Evolutionary conservation across 768 basidiomycete species (phyloP), one percentile per base, ranked within the genome.

Genomic region (Amanita polypyramis): DNA sequence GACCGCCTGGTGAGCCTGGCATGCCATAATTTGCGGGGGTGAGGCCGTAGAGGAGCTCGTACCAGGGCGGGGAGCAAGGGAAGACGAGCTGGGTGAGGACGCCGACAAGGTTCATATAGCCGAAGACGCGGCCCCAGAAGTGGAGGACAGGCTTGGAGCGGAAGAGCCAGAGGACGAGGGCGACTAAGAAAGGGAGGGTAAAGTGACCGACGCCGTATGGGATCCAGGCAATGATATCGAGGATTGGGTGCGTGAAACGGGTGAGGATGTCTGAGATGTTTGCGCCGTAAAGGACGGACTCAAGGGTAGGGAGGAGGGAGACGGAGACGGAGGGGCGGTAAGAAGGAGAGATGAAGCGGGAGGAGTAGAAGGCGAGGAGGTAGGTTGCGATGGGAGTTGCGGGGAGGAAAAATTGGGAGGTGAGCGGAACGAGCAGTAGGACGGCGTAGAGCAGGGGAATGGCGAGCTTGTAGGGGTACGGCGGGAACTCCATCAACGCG

Each of bases 191-290:
- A 0, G 96, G 96, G 50, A 86, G 62, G 37, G 72, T 72, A 65
- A 95, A 99, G 65, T 99, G 96, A 14, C 81, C 71, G 40, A 98
- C 77, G n/a, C 96, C 96, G 57, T 99, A 99, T 0, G 96, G 94
- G 0, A 98, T 60, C 96, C 95, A 98, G 0, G 95, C 94, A 36
- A 96, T 58, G 57, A 98, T 77, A 62, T 98, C 95, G 52, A 99
- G 80, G 36, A 90, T 55, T 12, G 93, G 88, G 60, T 95, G 90
- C 8, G 95, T 98, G 66, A 81, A 94, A 14, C 92, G 78, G 19
- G 95, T 97, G 51, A 98, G 82, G 62, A 97, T 84, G 65, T 98
- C 94, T 30, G 91, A 95, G 49, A 98, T 92, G 66, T 98, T 98
- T 47, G 94, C 95, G 1, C 96, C 96, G 62, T 96, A 98, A 3